Evolutionary conservation across 495 filamentous ascomycete species (phyloP).

Genomic region (Trichoderma erinaceum): DNA sequence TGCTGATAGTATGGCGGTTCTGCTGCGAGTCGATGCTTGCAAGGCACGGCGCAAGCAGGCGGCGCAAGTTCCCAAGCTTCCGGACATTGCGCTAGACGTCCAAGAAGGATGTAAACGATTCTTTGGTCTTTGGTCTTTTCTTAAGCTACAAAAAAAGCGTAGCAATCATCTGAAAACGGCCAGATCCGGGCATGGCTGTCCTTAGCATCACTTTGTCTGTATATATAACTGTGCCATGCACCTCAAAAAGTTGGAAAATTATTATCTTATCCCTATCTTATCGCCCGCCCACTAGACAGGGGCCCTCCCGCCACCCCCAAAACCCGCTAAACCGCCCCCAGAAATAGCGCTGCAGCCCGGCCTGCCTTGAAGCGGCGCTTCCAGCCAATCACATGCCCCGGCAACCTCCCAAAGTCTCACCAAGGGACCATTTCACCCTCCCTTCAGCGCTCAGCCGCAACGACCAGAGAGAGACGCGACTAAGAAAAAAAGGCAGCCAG

Average conservation of each 20-base stretch:
- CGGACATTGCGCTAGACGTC: conserved; percentile 3
- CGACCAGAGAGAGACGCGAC: background rate
- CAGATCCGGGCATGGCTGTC: background rate
- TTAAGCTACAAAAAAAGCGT: background rate
- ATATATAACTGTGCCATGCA: background rate
- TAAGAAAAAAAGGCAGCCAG: background rate
- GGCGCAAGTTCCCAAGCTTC: background rate
- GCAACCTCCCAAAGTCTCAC: background rate
- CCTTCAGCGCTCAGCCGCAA: background rate
- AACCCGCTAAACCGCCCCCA: background rate
- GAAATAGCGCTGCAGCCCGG: background rate
- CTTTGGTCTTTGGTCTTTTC: too few relatives aligned
- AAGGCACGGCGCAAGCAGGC: conserved; percentile 12
- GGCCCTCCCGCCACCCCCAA: background rate
- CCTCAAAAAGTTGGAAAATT: background rate
- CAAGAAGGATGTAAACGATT: too few relatives aligned
- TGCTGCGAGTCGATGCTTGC: background rate
- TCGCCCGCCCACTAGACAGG: conserved; percentile 1
- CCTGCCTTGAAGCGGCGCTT: background rate
- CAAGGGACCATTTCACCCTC: background rate
- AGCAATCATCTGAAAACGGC: background rate
- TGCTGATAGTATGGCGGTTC: background rate
- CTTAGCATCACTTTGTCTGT: background rate
- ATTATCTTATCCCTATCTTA: background rate
- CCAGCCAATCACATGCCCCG: conserved; percentile 3